Evolutionary conservation across 2,329 filamentous ascomycete genomes (phyloP).

Genomic region (Aspergillus sp.): DNA sequence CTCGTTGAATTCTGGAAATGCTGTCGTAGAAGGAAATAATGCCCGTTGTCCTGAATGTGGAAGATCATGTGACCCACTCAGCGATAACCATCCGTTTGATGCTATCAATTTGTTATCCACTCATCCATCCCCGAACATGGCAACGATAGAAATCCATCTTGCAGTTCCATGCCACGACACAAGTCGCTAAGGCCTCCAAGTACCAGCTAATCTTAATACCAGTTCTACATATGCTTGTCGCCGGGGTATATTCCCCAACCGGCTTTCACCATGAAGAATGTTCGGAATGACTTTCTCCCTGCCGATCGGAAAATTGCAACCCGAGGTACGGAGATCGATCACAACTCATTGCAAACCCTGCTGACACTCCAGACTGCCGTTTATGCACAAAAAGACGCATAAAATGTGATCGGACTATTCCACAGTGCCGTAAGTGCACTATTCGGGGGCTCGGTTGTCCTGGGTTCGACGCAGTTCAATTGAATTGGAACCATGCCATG

Average conservation of each 20-base stretch:
- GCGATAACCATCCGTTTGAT: too few relatives aligned
- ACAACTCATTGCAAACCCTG: neutral
- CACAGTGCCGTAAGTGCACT: constrained; percentile 40
- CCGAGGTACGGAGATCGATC: constrained; percentile 11
- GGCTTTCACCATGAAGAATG: constrained; percentile 6
- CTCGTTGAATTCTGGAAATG: too few relatives aligned
- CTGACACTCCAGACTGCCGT: constrained; percentile 33
- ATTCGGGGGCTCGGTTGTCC: constrained; percentile 37
- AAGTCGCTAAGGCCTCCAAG: too few relatives aligned
- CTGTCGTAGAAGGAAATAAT: too few relatives aligned
- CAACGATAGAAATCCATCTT: too few relatives aligned
- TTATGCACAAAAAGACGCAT: constrained; percentile 40
- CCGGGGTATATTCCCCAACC: neutral
- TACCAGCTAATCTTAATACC: neutral
- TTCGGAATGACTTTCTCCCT: constrained; percentile 19
- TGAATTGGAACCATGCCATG: constrained; percentile 40
- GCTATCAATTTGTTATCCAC: too few relatives aligned
- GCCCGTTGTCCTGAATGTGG: too few relatives aligned
- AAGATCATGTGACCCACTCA: too few relatives aligned
- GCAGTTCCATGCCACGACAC: too few relatives aligned
- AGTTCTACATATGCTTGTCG: neutral
- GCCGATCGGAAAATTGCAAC: constrained; percentile 15
- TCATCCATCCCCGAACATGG: too few relatives aligned
- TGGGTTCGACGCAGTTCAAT: constrained; percentile 33
- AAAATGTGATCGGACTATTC: constrained; percentile 38